Base-by-base conservation (phyloP, 2,329 filamentous ascomycete species). In the Camillea tinctor region DNA sequence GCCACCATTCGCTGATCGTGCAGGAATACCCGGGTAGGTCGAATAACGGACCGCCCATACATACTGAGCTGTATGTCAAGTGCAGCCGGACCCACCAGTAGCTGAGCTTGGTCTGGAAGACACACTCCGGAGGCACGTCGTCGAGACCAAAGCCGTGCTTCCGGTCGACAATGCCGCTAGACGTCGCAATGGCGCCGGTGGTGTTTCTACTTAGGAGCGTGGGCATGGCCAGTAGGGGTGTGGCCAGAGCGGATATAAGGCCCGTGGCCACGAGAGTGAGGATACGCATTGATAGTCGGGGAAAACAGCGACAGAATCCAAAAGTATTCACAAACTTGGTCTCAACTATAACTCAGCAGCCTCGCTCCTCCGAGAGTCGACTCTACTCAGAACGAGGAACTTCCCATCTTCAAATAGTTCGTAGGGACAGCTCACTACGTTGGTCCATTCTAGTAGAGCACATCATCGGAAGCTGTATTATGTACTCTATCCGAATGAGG, bases 221-320 rank as follows among this genome's bases (percentile, higher is more conserved):
- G 11, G 19, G 19, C 49, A 50, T 50, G 19, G 49, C 49, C 9
- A 19, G 19, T 19, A 50, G 13, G 19, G 49, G 49, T 5, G 11
- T 21, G 17, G 6, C 49, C 1, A 50, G 49, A 21, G 19, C 5
- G 3, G 19, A 21, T 23, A 50, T 4, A 17, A 50, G 19, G 21
- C 19, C 19, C 19, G 49, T 20, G 21, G 49, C 6, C 49, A 50
- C 13, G 21, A 50, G 9, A 62, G 15, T 69, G 54, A 50, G 19
- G 49, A 22, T 50, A 50, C 22, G 17, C 49, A 1, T 15, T n/a
- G 20, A 15, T 22, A 30, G 36, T 11, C 36, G 6, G 36, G 15
- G n/a, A 17, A 44, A 15, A 44, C 13, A n/a, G n/a, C n/a, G 26
- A 30, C 8, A 30, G 26, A 30, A 30, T 7, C 26, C 7, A 11